These are phyloP conservation scores for Thielaviopsis cerberus DNA, from an alignment of 2,329 filamentous ascomycete species.

Conservation along the genomic window DNA sequence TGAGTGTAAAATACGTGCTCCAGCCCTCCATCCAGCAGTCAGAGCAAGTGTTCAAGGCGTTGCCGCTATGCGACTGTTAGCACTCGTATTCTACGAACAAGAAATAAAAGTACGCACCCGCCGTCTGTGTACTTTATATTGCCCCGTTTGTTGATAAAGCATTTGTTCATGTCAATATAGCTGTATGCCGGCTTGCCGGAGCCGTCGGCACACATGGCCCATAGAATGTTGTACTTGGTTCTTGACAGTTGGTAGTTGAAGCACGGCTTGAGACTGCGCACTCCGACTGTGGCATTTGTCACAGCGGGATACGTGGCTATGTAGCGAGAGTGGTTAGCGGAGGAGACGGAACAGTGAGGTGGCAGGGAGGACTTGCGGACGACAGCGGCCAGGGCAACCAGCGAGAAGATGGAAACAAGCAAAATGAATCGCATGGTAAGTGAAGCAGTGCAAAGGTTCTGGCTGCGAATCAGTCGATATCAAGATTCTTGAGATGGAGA, in stretches of 20 bases:
- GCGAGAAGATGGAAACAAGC: neutral
- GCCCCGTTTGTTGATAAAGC: conserved; percentile 1
- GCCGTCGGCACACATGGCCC: neutral
- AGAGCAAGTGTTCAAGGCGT: neutral
- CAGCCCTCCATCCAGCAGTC: neutral
- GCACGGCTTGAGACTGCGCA: neutral
- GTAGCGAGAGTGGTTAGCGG: too few relatives aligned
- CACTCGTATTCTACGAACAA: too few relatives aligned
- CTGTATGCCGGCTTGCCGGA: neutral
- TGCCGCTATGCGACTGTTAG: too few relatives aligned
- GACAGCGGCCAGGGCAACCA: neutral
- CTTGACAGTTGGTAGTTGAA: neutral
- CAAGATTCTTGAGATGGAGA: too few relatives aligned
- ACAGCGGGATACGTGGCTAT: too few relatives aligned
- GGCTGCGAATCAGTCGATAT: neutral
- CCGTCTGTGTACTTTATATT: neutral
- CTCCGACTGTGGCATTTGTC: neutral
- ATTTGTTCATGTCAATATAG: neutral
- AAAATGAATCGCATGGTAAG: neutral
- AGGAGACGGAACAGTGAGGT: too few relatives aligned
- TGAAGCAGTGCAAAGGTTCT: too few relatives aligned
- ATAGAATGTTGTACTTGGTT: neutral
- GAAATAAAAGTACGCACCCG: neutral
- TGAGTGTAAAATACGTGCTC: neutral
- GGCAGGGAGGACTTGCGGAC: neutral